A percentile compares a stretch with the other conserved stretches of the same genome.
Conservation (phyloP, 805 yeast species). For the Tetrapisispora arboricola region DNA sequence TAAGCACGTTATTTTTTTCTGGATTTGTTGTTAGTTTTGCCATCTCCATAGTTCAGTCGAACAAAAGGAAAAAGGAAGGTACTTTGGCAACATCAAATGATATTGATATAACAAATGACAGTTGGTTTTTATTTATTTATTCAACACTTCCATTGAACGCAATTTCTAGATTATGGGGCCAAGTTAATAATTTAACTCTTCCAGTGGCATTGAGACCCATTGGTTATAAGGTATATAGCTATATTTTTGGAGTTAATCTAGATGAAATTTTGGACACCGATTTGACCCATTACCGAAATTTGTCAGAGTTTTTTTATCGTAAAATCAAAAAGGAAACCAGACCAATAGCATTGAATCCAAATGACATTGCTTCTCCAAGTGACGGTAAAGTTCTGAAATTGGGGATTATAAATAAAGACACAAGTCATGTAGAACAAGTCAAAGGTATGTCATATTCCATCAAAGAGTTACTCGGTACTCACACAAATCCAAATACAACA, state of each 20-base stretch:
- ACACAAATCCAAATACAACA: conserved; percentile 24
- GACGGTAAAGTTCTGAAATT: conserved; percentile 85
- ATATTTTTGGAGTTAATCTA: conserved; percentile 75
- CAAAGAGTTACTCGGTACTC: conserved; percentile 72
- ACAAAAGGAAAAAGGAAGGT: conserved; percentile 27
- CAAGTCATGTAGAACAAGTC: conserved; percentile 91
- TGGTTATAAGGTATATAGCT: conserved; percentile 67
- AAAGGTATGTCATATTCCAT: conserved; percentile 92
- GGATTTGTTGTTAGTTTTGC: conserved; percentile 24
- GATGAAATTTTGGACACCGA: conserved; percentile 84
- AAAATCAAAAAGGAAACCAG: conserved; percentile 67
- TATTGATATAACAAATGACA: conserved; percentile 29
- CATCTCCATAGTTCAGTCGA: conserved; percentile 14
- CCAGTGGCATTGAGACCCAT: conserved; percentile 86
- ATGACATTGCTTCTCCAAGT: conserved; percentile 71
- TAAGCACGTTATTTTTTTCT: conserved; percentile 8
- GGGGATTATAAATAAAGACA: conserved; percentile 55
- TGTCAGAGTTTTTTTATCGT: conserved; percentile 88
- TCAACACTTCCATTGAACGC: conserved; percentile 86
- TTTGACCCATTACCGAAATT: conserved; percentile 60
- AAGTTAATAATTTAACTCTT: conserved; percentile 66
- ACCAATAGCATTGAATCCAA: conserved; percentile 55
- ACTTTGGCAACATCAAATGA: conserved; percentile 22
- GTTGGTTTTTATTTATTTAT: conserved; percentile 87
- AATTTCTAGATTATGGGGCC: conserved; percentile 90